phyloP scores from a whole-genome alignment of 129 eudicot species.

The Oenanthe sinensis region DNA sequence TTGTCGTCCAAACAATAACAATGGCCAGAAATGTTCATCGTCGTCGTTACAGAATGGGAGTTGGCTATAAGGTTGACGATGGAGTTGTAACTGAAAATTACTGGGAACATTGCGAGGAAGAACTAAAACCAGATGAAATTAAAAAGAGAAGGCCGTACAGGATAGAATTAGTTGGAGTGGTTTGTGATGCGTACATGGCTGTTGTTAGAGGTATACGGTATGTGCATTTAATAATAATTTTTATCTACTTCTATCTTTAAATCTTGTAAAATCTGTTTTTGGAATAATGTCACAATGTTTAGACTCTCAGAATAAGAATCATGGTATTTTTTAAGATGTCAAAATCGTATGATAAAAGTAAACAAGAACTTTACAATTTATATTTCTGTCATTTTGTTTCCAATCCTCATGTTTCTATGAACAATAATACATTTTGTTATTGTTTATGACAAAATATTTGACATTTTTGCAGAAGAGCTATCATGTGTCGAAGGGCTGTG shows the following conservation, averaged over 20 bases:
- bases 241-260: background rate
- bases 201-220: conserved; percentile 94
- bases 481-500: conserved; percentile 89
- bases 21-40: conserved; percentile 96
- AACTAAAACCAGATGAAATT: conserved; percentile 50
- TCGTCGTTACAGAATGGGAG: conserved; percentile 86
- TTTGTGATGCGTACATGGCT: conserved; percentile 95
- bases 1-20: conserved; percentile 91
- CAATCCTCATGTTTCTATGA: background rate
- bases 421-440: background rate
- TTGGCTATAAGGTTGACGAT: conserved; percentile 64
- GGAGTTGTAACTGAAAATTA: conserved; percentile 76
- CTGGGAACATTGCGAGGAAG: conserved; percentile 91
- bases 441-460: background rate
- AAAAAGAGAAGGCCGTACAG: conserved; percentile 76
- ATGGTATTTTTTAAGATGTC: background rate
- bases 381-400: background rate
- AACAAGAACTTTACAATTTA: background rate
- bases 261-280: background rate
- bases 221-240: background rate
- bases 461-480: conserved; percentile 63
- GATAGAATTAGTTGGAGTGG: conserved; percentile 85
- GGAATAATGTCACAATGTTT: background rate
- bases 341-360: background rate
- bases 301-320: background rate